A percentile compares a stretch with the other conserved stretches of the same genome.
These are phyloP conservation scores for Pyrenopolyporus hunteri DNA, from an alignment of 495 filamentous ascomycete species.

Conservation along the genomic window DNA sequence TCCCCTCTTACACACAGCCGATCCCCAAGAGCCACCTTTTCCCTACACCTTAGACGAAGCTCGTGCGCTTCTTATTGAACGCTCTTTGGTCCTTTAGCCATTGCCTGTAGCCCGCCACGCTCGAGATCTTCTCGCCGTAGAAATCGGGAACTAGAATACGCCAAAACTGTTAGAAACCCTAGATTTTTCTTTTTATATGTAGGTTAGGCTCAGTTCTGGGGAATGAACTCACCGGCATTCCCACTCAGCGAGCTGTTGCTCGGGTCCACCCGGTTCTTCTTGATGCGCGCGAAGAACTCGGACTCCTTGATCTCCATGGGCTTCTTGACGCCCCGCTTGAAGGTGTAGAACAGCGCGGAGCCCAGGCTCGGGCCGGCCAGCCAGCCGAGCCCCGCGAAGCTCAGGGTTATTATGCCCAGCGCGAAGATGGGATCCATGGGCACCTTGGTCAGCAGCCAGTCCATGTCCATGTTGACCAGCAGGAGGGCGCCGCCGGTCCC, in stretches of 20 bases:
- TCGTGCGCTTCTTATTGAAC: constrained; percentile 90
- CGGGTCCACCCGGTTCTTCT: constrained; percentile 88
- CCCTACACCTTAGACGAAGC: constrained; percentile 50
- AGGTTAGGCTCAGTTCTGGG: neutral
- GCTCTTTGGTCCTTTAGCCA: constrained; percentile 98
- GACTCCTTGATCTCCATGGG: constrained; percentile 84
- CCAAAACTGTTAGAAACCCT: constrained; percentile 5
- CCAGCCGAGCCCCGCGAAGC: constrained; percentile 81
- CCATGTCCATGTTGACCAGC: constrained; percentile 69
- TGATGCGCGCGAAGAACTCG: constrained; percentile 87
- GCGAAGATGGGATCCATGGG: constrained; percentile 86
- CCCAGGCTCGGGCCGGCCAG: constrained; percentile 82
- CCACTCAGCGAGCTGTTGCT: constrained; percentile 56
- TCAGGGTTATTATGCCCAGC: constrained; percentile 75
- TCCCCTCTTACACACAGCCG: neutral
- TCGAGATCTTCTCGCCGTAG: constrained; percentile 95
- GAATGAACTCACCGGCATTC: constrained; percentile 59
- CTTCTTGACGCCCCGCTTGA: constrained; percentile 66
- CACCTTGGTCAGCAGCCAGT: constrained; percentile 68
- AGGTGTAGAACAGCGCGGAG: constrained; percentile 71
- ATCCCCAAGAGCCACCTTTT: neutral
- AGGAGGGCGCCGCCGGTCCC: constrained; percentile 67
- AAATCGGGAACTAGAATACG: constrained; percentile 61
- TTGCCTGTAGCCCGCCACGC: constrained; percentile 84
- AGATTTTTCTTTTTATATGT: neutral